Percentiles rank a stretch among this genome's conserved stretches.
Conservation (phyloP, 1,284 basidiomycete genomes). For the Cryptococcus depauperatus region DNA sequence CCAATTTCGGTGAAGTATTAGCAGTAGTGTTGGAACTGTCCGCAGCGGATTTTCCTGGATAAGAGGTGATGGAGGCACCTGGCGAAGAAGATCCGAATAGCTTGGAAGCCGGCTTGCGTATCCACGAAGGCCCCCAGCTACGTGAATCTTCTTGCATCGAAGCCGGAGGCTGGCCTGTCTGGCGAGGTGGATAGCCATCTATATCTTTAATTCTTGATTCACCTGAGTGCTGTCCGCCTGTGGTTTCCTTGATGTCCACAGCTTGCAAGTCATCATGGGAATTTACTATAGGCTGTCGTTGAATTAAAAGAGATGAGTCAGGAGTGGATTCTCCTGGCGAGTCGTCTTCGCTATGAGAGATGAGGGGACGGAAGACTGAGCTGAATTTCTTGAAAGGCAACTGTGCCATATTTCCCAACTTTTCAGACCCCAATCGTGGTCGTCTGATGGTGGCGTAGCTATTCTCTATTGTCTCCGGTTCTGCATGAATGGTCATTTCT, state of each 20-base stretch:
- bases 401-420: constrained; percentile 11
- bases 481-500: constrained; percentile 4
- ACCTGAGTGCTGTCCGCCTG: background rate
- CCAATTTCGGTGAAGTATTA: background rate
- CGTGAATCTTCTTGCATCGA: constrained; percentile 21
- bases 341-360: constrained; percentile 11
- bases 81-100: constrained; percentile 32
- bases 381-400: constrained; percentile 23
- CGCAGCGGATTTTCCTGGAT: constrained; percentile 2
- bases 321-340: background rate
- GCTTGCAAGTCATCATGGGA: no score
- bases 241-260: background rate
- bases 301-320: no score
- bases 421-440: background rate
- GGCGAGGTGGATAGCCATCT: constrained; percentile 37
- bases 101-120: constrained; percentile 35
- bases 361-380: constrained; percentile 27
- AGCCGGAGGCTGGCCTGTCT: constrained; percentile 26
- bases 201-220: constrained; percentile 3
- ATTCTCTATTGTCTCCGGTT: constrained; percentile 9
- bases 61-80: constrained; percentile 4
- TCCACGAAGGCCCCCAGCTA: constrained; percentile 28
- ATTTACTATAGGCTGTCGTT: no score
- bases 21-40: background rate
- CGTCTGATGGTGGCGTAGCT: constrained; percentile 15